phyloP scores from a whole-genome alignment of 176 grass and related monocot species.

The Saccharum officinarum region DNA sequence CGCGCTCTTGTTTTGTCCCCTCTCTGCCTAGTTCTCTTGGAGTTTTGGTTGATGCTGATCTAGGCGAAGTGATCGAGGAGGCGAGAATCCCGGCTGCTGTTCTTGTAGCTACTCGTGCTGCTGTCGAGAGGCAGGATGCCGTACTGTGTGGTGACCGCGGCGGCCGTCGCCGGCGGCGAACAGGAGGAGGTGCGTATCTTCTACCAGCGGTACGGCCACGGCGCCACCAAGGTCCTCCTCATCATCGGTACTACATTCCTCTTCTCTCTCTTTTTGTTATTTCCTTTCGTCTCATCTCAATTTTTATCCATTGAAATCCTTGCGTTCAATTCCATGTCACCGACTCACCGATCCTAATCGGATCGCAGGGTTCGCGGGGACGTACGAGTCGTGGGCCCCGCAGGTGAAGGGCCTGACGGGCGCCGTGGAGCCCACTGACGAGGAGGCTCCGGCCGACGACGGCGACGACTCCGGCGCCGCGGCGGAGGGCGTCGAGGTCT shows the following conservation, averaged over 20 bases:
- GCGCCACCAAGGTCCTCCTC: slow-evolving; percentile 69
- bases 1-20: neutral
- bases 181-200: slow-evolving; percentile 50
- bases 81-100: neutral
- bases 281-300: neutral
- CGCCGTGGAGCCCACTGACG: slow-evolving; percentile 45
- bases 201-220: slow-evolving; percentile 67
- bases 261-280: too few relatives aligned
- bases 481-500: slow-evolving; percentile 64
- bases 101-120: neutral
- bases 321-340: too few relatives aligned
- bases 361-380: slow-evolving; percentile 67
- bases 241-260: slow-evolving; percentile 52
- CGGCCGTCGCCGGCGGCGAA: neutral
- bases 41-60: neutral
- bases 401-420: slow-evolving; percentile 74
- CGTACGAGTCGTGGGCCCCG: slow-evolving; percentile 68
- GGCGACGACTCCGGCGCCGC: neutral
- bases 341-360: neutral
- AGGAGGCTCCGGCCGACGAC: slow-evolving; percentile 41
- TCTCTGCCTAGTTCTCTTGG: neutral
- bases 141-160: slow-evolving; percentile 47
- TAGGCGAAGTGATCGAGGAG: slow-evolving; percentile 7
- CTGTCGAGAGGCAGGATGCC: slow-evolving; percentile 41
- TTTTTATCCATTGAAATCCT: neutral